Evolutionary conservation across 78 protist genomes (phyloP), one percentile per base, ranked within the genome.

Genomic region (Dictyostelium purpureum): DNA sequence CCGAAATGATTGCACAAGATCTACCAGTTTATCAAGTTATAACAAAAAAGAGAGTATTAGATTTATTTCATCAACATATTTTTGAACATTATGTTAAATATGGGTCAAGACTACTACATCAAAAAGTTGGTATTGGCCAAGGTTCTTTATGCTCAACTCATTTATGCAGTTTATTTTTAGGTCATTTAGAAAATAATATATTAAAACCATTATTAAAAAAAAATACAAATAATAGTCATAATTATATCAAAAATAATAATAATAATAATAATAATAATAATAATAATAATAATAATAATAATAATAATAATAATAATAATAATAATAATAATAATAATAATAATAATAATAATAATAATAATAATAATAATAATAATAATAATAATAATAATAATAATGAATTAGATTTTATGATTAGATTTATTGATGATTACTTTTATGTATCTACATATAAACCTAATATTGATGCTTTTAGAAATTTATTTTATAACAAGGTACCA

Each of bases 341-440:
- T 24, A 21, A 21, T 4, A 57, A 57, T 26, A 57, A 57, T 57
- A 57, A 57, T 57, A 21, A 21, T n/a, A 57, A 57, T 24, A 57
- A 57, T 57, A 57, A 57, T 57, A 57, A 57, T 57, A 57, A 26
- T 57, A 10, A 57, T 57, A 24, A 57, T 26, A 57, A 57, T 57
- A 24, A 57, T 57, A 33, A 65, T 35, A 26, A 69, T 33, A 69
- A 69, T 38, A 40, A 69, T n/a, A 19, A 37, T 19, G 52, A 33
- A 45, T 43, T 51, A 35, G 52, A 75, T 75, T 75, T 35, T 14
- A 18, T 78, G 16, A 18, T n/a, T 61, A 54, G 87, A 43, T 59
- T 78, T 59, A 42, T 59, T 43, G 87, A 78, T 78, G 87, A 78
- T 43, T 78, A 78, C 28, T 26, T 78, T 12, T 59, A 59, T 38